A percentile compares a stretch with the other conserved stretches of the same genome.
Evolutionary conservation across 1,139 yeast species (phyloP).

Genomic region (Maudiozyma humilis): DNA sequence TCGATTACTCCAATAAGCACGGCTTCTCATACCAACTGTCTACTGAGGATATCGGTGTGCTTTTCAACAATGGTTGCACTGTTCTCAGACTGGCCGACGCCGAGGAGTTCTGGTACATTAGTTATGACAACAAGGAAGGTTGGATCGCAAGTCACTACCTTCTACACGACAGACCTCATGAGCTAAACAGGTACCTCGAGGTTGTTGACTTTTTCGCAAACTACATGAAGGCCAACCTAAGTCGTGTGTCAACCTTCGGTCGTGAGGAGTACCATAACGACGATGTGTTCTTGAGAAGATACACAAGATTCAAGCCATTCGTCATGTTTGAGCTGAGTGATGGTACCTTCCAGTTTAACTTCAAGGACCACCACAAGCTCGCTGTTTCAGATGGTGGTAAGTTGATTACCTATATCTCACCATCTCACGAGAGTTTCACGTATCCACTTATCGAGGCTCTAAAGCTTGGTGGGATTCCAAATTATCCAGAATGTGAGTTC

Average conservation of each 20-base stretch:
- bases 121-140: constrained; percentile 55
- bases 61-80: constrained; percentile 77
- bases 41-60: constrained; percentile 86
- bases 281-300: constrained; percentile 69
- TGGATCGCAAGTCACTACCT: constrained; percentile 67
- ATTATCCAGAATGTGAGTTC: constrained; percentile 48
- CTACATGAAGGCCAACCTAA: constrained; percentile 73
- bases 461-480: constrained; percentile 56
- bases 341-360: constrained; percentile 88
- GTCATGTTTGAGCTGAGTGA: constrained; percentile 92
- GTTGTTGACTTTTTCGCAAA: constrained; percentile 77
- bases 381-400: constrained; percentile 70
- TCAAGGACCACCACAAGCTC: constrained; percentile 87
- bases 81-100: constrained; percentile 61
- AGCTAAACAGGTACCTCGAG: constrained; percentile 62
- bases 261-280: constrained; percentile 40
- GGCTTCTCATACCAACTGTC: constrained; percentile 92
- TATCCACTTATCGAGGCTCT: constrained; percentile 54
- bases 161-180: constrained; percentile 48
- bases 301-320: constrained; percentile 66
- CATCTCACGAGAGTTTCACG: constrained; percentile 64
- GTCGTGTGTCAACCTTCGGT: constrained; percentile 53
- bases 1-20: constrained; percentile 86
- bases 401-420: constrained; percentile 74
- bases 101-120: constrained; percentile 51